A percentile compares a stretch with the other conserved stretches of the same genome.
phyloP scores from a whole-genome alignment of 139 green algal species.

The Astrephomene gubernaculifera region DNA sequence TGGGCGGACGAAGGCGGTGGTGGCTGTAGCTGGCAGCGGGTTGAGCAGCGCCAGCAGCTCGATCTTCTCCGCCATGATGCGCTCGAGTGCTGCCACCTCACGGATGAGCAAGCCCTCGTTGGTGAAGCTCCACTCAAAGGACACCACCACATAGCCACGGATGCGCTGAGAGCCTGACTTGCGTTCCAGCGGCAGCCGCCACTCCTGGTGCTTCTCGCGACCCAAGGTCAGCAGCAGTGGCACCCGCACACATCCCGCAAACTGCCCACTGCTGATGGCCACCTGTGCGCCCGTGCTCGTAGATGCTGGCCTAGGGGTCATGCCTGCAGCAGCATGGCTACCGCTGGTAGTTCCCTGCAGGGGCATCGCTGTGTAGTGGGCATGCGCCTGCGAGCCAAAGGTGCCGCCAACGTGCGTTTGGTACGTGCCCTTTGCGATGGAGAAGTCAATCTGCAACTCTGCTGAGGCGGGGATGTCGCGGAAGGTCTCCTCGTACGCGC shows the following conservation, averaged over 20 bases:
- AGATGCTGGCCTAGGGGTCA: too few species aligned
- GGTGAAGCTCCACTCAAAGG: slow-evolving; percentile 85
- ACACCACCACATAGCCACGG: slow-evolving; percentile 60
- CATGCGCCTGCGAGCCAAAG: background rate
- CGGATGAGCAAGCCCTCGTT: slow-evolving; percentile 75
- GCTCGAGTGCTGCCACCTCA: slow-evolving; percentile 79
- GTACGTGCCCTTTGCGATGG: slow-evolving; percentile 19
- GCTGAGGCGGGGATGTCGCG: slow-evolving; percentile 34
- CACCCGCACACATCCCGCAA: slow-evolving; percentile 63
- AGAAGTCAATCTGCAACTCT: slow-evolving; percentile 38
- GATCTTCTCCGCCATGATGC: slow-evolving; percentile 71
- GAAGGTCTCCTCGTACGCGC: slow-evolving; percentile 6
- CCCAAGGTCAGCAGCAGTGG: slow-evolving; percentile 76
- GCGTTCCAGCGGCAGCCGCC: slow-evolving; percentile 37
- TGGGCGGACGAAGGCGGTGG: slow-evolving; percentile 27
- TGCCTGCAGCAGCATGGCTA: too few species aligned
- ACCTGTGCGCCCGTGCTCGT: background rate
- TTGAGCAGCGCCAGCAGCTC: slow-evolving; percentile 81
- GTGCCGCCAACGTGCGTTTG: background rate
- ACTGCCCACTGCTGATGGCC: slow-evolving; percentile 52
- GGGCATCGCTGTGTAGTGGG: too few species aligned
- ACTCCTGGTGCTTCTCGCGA: background rate
- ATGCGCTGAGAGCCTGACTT: slow-evolving; percentile 34
- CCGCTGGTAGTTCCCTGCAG: background rate
- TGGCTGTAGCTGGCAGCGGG: slow-evolving; percentile 51